These are phyloP conservation scores for Marasmius oreades DNA, from an alignment of 1,284 basidiomycete genomes.

Conservation along the genomic window DNA sequence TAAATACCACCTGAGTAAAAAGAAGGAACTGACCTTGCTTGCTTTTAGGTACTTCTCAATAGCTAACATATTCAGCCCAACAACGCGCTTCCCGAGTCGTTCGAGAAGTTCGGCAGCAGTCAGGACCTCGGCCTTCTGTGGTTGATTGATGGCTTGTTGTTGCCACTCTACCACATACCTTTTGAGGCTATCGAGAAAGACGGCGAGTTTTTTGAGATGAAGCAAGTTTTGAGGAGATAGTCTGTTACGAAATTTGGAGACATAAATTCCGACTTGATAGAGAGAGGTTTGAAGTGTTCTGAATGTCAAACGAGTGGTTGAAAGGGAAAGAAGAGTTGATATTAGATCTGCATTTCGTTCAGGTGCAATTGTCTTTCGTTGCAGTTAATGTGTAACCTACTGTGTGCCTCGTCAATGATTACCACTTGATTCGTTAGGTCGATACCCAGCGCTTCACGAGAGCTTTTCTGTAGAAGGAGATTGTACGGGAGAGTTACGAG, in stretches of 20 bases:
- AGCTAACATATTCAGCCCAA: constrained; percentile 78
- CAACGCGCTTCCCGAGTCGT: constrained; percentile 64
- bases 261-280: constrained; percentile 79
- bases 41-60: constrained; percentile 81
- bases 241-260: constrained; percentile 73
- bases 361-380: neutral
- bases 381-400: constrained; percentile 41
- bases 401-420: constrained; percentile 96
- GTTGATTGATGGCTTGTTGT: constrained; percentile 15
- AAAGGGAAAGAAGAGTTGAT: constrained; percentile 84
- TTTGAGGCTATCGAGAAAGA: constrained; percentile 66
- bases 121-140: constrained; percentile 52
- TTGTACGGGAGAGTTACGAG: constrained; percentile 93
- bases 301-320: constrained; percentile 69
- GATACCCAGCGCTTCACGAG: constrained; percentile 86
- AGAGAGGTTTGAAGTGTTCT: constrained; percentile 60
- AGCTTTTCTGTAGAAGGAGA: constrained; percentile 80
- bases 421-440: constrained; percentile 82
- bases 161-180: constrained; percentile 55
- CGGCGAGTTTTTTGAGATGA: constrained; percentile 78
- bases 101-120: constrained; percentile 63
- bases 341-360: constrained; percentile 65
- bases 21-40: constrained; percentile 65
- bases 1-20: constrained; percentile 2
- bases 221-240: constrained; percentile 75